A percentile compares a stretch with the other conserved stretches of the same genome.
Conservation (phyloP, 495 filamentous ascomycete species). For the Daldinia decipiens region DNA sequence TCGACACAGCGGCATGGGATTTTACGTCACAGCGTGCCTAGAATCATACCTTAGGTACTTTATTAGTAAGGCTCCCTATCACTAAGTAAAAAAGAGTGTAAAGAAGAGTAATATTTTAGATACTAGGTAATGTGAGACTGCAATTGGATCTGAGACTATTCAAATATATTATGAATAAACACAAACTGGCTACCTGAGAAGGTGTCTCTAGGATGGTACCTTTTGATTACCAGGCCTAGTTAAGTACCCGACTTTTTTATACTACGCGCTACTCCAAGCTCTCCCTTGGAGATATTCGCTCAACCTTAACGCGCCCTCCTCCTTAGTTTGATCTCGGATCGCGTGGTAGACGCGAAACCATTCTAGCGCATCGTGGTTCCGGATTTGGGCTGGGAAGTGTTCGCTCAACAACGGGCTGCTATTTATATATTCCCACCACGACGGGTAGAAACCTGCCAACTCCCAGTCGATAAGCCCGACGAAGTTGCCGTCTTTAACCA, state of each 20-base stretch:
- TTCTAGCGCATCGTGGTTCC: conserved; percentile 7
- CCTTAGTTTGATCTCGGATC: conserved; percentile 1
- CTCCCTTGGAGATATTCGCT: background rate
- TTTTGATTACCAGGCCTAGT: background rate
- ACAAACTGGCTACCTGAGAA: no score
- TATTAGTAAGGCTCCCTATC: background rate
- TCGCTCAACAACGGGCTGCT: conserved; percentile 11
- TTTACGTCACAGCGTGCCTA: background rate
- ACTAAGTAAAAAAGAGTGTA: background rate
- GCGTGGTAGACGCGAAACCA: conserved; percentile 26
- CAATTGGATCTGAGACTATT: background rate
- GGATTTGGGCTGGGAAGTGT: conserved; percentile 3
- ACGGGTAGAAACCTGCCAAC: conserved; percentile 23
- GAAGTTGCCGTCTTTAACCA: conserved; percentile 27
- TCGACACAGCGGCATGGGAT: background rate
- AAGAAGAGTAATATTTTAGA: background rate
- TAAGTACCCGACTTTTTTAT: background rate
- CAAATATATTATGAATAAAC: background rate
- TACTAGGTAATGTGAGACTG: no score
- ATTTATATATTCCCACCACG: conserved; percentile 36
- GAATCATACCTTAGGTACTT: background rate
- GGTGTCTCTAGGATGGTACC: no score
- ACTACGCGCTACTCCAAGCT: background rate
- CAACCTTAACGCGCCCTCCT: background rate
- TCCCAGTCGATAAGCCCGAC: conserved; percentile 21